Percentiles rank a stretch among this genome's conserved stretches.
phyloP scores from a whole-genome alignment of 768 basidiomycete genomes.

The Pisolithus tinctorius region DNA sequence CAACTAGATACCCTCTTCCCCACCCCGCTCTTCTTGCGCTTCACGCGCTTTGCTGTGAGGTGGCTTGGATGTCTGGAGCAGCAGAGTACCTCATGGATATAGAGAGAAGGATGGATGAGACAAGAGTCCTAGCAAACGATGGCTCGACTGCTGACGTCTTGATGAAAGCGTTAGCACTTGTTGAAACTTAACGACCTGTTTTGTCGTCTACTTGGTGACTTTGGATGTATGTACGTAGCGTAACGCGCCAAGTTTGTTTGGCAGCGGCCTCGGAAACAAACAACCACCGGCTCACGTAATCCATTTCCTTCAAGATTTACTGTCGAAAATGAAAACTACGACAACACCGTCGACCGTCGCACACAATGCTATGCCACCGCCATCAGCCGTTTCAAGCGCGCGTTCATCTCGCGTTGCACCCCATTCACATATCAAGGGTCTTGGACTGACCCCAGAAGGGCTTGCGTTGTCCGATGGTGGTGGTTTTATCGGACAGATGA shows the following conservation, averaged over 20 bases:
- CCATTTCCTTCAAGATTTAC: neutral
- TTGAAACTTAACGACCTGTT: neutral
- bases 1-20: neutral
- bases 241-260: too few relatives aligned
- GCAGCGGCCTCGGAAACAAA: too few relatives aligned
- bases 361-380: conserved; percentile 70
- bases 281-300: conserved; percentile 7
- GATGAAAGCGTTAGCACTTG: neutral
- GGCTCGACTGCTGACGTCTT: conserved; percentile 5
- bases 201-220: neutral
- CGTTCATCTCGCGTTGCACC: conserved; percentile 79
- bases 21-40: neutral
- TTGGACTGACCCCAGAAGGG: conserved; percentile 84
- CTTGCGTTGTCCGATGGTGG: conserved; percentile 62
- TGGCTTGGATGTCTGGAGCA: conserved; percentile 11
- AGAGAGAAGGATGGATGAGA: conserved; percentile 2
- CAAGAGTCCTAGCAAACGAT: conserved; percentile 1
- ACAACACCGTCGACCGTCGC: conserved; percentile 46
- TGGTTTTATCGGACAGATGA: conserved; percentile 87
- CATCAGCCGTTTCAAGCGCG: conserved; percentile 51
- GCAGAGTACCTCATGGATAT: neutral
- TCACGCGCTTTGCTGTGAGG: conserved; percentile 7
- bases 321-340: conserved; percentile 29
- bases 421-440: conserved; percentile 95
- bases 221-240: too few relatives aligned